Percentiles rank a stretch among this genome's conserved stretches.
phyloP scores from a whole-genome alignment of 805 yeast species.

The Pichia kluyveri region DNA sequence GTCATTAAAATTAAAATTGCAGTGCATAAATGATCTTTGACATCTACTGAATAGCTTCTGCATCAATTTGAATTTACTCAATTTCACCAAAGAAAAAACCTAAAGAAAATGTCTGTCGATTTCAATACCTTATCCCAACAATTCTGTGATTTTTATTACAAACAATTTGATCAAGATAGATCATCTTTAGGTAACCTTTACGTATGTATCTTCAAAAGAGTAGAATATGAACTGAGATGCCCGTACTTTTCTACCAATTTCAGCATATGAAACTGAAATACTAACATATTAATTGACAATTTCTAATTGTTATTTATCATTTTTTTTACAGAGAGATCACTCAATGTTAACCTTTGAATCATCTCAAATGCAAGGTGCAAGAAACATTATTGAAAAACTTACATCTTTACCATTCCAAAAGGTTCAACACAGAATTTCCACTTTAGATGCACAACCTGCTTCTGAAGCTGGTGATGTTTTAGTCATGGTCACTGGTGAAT shows the following conservation, averaged over 20 bases:
- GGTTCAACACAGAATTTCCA: conserved; percentile 88
- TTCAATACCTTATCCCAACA: conserved; percentile 41
- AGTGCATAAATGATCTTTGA: too few species aligned
- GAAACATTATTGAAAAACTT: conserved; percentile 86
- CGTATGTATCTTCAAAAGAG: conserved; percentile 29
- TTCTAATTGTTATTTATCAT: neutral
- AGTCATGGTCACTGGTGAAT: conserved; percentile 96
- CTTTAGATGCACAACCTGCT: conserved; percentile 97
- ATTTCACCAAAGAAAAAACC: neutral
- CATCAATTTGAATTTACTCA: too few species aligned
- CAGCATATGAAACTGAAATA: too few species aligned
- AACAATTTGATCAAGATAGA: conserved; percentile 90
- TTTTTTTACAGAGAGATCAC: conserved; percentile 57
- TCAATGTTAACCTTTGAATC: conserved; percentile 97
- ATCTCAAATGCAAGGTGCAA: conserved; percentile 89
- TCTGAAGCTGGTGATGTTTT: conserved; percentile 86
- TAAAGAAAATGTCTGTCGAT: conserved; percentile 25
- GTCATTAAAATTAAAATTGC: too few species aligned
- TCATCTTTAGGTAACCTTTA: conserved; percentile 85
- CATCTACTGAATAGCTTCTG: too few species aligned
- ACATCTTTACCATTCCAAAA: conserved; percentile 83
- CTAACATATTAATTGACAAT: too few species aligned
- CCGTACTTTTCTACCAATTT: too few species aligned
- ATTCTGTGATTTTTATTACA: conserved; percentile 91
- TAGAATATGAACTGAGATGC: too few species aligned